phyloP scores from a whole-genome alignment of 345 rosid species.

The Kernera saxatilis region DNA sequence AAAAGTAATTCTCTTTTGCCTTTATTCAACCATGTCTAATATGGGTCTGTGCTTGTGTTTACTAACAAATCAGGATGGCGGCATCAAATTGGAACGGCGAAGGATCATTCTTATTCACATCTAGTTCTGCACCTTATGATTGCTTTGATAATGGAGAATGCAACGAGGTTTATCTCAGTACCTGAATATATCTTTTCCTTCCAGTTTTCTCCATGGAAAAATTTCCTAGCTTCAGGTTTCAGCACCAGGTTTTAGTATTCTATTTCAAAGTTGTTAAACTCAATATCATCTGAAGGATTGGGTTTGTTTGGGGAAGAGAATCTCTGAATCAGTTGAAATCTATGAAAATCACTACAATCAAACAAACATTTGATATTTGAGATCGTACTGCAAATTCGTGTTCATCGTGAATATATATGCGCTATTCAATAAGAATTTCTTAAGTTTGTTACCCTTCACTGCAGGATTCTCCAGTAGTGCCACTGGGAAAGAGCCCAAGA shows the following conservation, averaged over 20 bases:
- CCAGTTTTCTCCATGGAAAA: background rate
- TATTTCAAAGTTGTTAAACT: background rate
- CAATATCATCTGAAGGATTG: background rate
- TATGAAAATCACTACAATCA: background rate
- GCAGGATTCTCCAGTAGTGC: slow-evolving; percentile 79
- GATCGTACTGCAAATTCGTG: background rate
- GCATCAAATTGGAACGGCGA: slow-evolving; percentile 82
- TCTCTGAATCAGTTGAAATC: background rate
- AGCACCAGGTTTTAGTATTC: background rate
- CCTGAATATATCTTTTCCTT: background rate
- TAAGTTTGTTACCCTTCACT: slow-evolving; percentile 9
- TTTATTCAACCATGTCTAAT: slow-evolving; percentile 1
- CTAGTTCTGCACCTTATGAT: slow-evolving; percentile 86
- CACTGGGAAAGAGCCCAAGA: slow-evolving; percentile 82
- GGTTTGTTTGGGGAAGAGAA: background rate
- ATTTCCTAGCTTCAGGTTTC: background rate
- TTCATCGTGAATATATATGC: background rate
- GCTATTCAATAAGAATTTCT: background rate
- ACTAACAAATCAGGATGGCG: slow-evolving; percentile 57
- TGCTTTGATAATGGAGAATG: slow-evolving; percentile 74
- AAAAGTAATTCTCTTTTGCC: background rate
- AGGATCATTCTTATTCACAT: slow-evolving; percentile 84
- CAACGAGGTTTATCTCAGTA: slow-evolving; percentile 53
- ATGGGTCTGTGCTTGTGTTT: background rate
- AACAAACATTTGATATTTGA: background rate